Evolutionary conservation across 352 stramenopile species (phyloP).

Genomic region (Peronospora farinosa): DNA sequence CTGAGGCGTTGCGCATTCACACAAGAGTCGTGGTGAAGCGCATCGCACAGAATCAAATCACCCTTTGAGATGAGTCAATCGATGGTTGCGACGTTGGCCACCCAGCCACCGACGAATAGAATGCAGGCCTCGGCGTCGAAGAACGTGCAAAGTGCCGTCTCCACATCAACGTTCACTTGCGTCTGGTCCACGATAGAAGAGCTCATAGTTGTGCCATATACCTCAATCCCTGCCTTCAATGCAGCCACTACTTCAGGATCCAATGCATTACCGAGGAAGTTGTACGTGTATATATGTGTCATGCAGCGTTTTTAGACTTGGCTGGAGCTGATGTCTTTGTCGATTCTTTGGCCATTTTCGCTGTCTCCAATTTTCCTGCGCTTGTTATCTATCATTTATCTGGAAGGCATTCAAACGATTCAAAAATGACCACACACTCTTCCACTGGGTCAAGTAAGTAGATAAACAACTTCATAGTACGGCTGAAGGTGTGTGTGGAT

Average conservation of each 20-base stretch:
- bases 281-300: constrained; percentile 86
- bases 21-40: constrained; percentile 76
- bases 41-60: constrained; percentile 73
- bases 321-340: no score
- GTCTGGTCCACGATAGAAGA: constrained; percentile 78
- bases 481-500: no score
- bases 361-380: no score
- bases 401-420: no score
- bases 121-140: constrained; percentile 53
- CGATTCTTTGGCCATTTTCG: no score
- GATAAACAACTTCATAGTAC: no score
- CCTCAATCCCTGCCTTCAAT: constrained; percentile 55
- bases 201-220: constrained; percentile 76
- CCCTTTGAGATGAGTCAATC: constrained; percentile 62
- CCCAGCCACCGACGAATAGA: constrained; percentile 72
- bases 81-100: constrained; percentile 75
- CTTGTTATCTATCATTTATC: no score
- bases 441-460: no score
- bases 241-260: constrained; percentile 45
- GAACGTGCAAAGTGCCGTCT: constrained; percentile 54
- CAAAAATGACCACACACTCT: no score
- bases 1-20: constrained; percentile 68
- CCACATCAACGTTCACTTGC: constrained; percentile 62
- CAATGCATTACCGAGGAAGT: constrained; percentile 72
- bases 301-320: constrained; percentile 67